These are phyloP conservation scores for Glycine latifolia DNA, from an alignment of 306 rosid species.

Conservation along the genomic window DNA sequence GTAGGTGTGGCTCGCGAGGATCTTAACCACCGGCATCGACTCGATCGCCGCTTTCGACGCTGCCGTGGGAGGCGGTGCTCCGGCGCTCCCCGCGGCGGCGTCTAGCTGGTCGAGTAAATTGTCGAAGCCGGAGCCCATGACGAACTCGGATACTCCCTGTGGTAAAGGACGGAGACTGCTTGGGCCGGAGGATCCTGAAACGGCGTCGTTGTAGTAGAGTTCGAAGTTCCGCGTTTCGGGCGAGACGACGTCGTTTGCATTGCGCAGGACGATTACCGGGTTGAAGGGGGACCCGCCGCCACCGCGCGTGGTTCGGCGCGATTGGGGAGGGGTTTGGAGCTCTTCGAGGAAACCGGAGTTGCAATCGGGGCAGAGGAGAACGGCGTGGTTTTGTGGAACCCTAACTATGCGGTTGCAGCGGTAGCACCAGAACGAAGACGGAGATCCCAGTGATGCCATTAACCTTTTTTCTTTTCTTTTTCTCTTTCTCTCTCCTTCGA, in stretches of 20 bases:
- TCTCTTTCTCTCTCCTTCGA: not conserved
- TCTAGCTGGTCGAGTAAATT: constrained; percentile 69
- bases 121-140: constrained; percentile 79
- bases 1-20: constrained; percentile 53
- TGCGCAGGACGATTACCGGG: constrained; percentile 72
- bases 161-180: constrained; percentile 65
- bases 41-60: constrained; percentile 76
- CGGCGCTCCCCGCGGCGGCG: constrained; percentile 45
- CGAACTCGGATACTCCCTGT: constrained; percentile 60
- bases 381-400: constrained; percentile 48
- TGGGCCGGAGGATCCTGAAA: not conserved
- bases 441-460: constrained; percentile 61
- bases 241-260: constrained; percentile 53
- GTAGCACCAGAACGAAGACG: constrained; percentile 67
- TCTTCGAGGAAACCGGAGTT: constrained; percentile 68
- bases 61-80: constrained; percentile 45
- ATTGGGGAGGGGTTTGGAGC: constrained; percentile 53
- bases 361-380: constrained; percentile 63
- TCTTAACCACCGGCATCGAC: constrained; percentile 70
- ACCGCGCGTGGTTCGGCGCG: constrained; percentile 54
- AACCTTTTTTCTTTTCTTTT: not conserved
- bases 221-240: constrained; percentile 63
- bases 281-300: constrained; percentile 63
- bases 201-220: constrained; percentile 73
- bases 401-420: constrained; percentile 61